Conservation (phyloP, 2,329 filamentous ascomycete genomes). For the Leptodontidium sp. region DNA sequence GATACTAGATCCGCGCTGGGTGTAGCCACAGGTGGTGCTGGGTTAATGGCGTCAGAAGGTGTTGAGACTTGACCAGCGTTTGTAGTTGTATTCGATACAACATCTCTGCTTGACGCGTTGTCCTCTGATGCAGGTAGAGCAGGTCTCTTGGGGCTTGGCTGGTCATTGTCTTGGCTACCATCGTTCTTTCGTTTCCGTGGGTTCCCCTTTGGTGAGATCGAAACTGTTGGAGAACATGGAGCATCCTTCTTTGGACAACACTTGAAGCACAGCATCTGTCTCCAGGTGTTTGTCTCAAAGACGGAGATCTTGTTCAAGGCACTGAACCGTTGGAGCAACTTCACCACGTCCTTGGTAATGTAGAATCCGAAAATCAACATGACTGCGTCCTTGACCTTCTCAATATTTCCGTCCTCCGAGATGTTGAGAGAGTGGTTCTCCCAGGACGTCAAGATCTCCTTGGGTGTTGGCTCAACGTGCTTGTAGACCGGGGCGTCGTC, state of each 20-base stretch:
- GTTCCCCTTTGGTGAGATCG: neutral
- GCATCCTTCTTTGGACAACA: constrained; percentile 1
- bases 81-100: neutral
- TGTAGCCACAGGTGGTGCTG: too few species aligned
- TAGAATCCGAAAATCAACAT: constrained; percentile 3
- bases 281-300: constrained; percentile 2
- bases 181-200: constrained; percentile 1
- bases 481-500: neutral
- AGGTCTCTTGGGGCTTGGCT: neutral
- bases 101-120: neutral
- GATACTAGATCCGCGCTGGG: neutral
- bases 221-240: neutral
- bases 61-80: neutral
- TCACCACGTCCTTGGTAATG: neutral
- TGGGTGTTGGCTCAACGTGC: neutral
- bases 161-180: neutral
- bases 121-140: neutral
- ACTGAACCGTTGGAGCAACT: neutral
- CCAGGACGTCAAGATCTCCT: constrained; percentile 4
- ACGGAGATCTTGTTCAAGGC: neutral
- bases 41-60: neutral
- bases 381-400: constrained; percentile 1
- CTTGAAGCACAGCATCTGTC: constrained; percentile 7
- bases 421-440: constrained; percentile 3
- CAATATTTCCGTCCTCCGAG: neutral